A percentile compares a stretch with the other conserved stretches of the same genome.
Evolutionary conservation across 371 early-diverging fungal genomes (phyloP).

Genomic region (Saksenaea vasiformis): DNA sequence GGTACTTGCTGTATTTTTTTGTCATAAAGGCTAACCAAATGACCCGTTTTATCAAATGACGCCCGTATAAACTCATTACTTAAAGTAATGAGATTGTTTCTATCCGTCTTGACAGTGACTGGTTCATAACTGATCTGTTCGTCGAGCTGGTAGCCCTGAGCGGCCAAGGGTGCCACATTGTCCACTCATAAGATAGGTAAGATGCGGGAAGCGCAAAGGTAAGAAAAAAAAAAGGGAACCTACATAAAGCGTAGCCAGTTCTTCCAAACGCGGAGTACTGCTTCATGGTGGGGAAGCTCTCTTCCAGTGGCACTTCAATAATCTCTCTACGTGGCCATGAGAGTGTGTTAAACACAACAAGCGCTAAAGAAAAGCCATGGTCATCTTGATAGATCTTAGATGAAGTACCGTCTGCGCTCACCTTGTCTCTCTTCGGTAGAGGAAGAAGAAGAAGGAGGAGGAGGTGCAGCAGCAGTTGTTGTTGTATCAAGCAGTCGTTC

Average conservation of each 20-base stretch:
- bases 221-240: background rate
- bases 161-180: slow-evolving; percentile 12
- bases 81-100: slow-evolving; percentile 52
- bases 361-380: slow-evolving; percentile 21
- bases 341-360: slow-evolving; percentile 79
- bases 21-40: slow-evolving; percentile 68
- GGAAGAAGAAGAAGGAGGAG: too few species aligned
- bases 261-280: slow-evolving; percentile 60
- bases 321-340: slow-evolving; percentile 78
- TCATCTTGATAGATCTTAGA: background rate
- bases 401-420: background rate
- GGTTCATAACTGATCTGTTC: slow-evolving; percentile 19
- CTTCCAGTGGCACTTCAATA: slow-evolving; percentile 65
- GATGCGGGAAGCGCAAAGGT: background rate
- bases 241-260: slow-evolving; percentile 51
- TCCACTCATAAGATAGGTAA: slow-evolving; percentile 8
- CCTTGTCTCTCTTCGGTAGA: slow-evolving; percentile 19
- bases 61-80: slow-evolving; percentile 71
- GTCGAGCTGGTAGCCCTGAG: slow-evolving; percentile 13
- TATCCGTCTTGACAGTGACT: slow-evolving; percentile 39
- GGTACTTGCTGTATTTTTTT: slow-evolving; percentile 39
- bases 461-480: too few species aligned
- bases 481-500: slow-evolving; percentile 27
- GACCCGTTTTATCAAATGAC: slow-evolving; percentile 71
- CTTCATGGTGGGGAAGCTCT: slow-evolving; percentile 36